A percentile compares a stretch with the other conserved stretches of the same genome.
Conservation (phyloP, 192 early-diverging fungal species). For the Coemansia sp. region DNA sequence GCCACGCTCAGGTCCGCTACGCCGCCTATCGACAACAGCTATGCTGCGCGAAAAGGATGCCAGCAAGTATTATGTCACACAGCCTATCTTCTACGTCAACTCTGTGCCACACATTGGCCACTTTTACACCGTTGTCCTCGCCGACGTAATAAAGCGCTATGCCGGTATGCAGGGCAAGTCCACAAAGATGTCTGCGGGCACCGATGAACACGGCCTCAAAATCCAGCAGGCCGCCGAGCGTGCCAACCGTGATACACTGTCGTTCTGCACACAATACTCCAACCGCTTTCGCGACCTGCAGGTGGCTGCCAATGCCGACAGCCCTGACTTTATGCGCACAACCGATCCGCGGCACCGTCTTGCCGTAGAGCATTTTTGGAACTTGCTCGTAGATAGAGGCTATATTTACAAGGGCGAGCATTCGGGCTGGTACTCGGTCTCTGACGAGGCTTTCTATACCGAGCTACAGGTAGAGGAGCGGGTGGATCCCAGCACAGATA, state of each 20-base stretch:
- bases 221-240: conserved; percentile 86
- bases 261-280: conserved; percentile 78
- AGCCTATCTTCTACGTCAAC: conserved; percentile 79
- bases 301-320: conserved; percentile 66
- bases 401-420: conserved; percentile 90
- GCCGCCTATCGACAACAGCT: background rate
- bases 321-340: conserved; percentile 85
- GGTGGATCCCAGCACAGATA: conserved; percentile 24
- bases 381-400: conserved; percentile 61
- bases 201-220: conserved; percentile 97
- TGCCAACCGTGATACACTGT: conserved; percentile 58
- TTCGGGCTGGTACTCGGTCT: conserved; percentile 93
- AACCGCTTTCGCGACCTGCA: conserved; percentile 59
- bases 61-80: conserved; percentile 64
- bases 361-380: conserved; percentile 77
- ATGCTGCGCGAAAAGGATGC: background rate
- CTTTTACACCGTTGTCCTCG: conserved; percentile 83
- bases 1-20: background rate
- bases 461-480: conserved; percentile 68
- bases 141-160: conserved; percentile 77
- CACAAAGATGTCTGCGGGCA: conserved; percentile 62
- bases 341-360: conserved; percentile 71
- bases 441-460: conserved; percentile 92
- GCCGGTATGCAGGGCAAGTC: conserved; percentile 65
- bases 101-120: conserved; percentile 92